Conservation (phyloP, 306 rosid genomes). For the Gastrolobium villosum region DNA sequence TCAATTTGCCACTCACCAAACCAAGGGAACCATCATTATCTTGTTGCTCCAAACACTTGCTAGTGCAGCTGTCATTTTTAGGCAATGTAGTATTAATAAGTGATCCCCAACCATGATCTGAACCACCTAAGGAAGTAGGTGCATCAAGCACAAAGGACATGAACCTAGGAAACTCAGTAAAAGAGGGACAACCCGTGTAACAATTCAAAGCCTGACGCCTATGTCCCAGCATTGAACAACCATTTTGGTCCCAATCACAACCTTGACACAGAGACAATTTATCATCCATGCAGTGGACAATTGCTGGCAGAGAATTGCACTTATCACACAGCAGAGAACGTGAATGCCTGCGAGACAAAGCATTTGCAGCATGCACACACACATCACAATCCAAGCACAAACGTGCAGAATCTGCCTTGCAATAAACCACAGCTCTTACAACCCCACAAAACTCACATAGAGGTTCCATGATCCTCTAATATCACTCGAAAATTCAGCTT, state of each 20-base stretch:
- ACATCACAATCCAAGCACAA: conserved; percentile 77
- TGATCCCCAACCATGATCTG: conserved; percentile 43
- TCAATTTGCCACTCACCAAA: conserved; percentile 48
- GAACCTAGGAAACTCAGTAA: conserved; percentile 55
- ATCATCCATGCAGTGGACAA: conserved; percentile 62
- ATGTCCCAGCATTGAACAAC: conserved; percentile 60
- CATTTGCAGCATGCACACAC: conserved; percentile 75
- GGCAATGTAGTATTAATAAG: conserved; percentile 37
- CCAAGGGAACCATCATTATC: conserved; percentile 52
- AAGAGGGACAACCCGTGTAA: conserved; percentile 69
- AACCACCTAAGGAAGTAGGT: conserved; percentile 38
- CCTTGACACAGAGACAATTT: conserved; percentile 60
- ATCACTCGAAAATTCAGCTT: background rate
- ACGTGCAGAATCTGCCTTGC: conserved; percentile 74
- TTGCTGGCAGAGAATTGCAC: conserved; percentile 72
- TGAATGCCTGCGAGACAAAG: conserved; percentile 64
- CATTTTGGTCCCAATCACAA: conserved; percentile 65
- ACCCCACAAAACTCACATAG: conserved; percentile 77
- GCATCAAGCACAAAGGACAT: conserved; percentile 60
- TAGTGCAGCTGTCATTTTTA: conserved; percentile 43
- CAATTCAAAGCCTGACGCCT: conserved; percentile 43
- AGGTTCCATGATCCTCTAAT: conserved; percentile 63
- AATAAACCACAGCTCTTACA: conserved; percentile 73
- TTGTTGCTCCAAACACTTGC: conserved; percentile 50
- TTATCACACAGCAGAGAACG: conserved; percentile 73